Base-by-base conservation (phyloP, 257 asterid genomes). In the Linderniella brevidens region DNA sequence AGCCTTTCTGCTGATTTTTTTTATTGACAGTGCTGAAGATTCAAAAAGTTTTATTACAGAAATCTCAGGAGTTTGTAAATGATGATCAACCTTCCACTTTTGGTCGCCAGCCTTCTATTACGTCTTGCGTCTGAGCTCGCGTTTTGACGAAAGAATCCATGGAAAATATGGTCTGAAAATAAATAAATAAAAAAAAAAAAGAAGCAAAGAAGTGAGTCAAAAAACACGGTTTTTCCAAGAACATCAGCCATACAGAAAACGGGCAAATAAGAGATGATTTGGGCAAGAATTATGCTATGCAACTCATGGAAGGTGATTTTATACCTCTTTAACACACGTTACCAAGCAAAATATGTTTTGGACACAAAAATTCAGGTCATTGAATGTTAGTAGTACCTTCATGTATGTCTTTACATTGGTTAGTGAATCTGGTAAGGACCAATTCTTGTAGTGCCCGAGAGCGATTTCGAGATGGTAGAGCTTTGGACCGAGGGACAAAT, bases 401-500 rank as follows among this genome's bases (percentile, higher is more conserved):
- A 73, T 78, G 80, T 88, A 88, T 37, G 93, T 66, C 65, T 76
- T 76, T 56, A 80, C 44, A 52, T 64, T 52, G 59, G 76, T 16
- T 36, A 88, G 86, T 52, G 87, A 72, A 63, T 81, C 82, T 16
- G 96, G 98, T 60, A 80, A 55, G 4, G 94, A 78, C 98, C 95
- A 88, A 50, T 74, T 74, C 70, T 80, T 88, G 47, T 62, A 88
- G 67, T 88, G 68, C 41, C 85, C 94, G 70, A 88, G 49, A 53
- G 94, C 73, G 62, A 80, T 73, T 65, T 84, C 93, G 29, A 88
- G 71, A 67, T 88, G 98, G 62, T 78, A 88, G 7, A 88, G 93
- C 73, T 88, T 88, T 14, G 98, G 98, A 45, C 87, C 98, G 49
- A 88, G 93, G 14, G 96, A 84, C 73, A 88, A 73, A 66, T 88